phyloP scores from a whole-genome alignment of 768 basidiomycete genomes.

The Neoboletus subvelutipes region DNA sequence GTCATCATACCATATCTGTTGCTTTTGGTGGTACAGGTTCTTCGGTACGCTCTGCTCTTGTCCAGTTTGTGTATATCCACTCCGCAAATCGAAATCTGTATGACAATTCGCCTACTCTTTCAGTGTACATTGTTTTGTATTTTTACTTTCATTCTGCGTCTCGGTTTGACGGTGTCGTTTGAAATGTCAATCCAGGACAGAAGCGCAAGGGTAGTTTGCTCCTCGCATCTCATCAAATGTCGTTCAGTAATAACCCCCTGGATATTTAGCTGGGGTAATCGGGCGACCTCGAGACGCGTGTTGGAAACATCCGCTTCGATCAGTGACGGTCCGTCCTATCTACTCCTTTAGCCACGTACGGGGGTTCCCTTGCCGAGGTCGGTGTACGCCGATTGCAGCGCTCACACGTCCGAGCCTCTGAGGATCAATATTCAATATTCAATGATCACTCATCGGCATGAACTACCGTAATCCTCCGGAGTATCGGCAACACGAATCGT shows the following conservation, averaged over 20 bases:
- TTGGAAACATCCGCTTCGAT: too few species aligned
- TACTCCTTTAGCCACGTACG: too few species aligned
- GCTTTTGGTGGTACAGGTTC: too few species aligned
- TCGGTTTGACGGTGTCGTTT: background rate
- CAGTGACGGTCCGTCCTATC: too few species aligned
- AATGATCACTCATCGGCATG: too few species aligned
- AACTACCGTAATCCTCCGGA: too few species aligned
- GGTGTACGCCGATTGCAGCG: too few species aligned
- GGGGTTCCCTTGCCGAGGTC: too few species aligned
- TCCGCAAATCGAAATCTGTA: background rate
- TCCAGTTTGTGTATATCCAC: background rate
- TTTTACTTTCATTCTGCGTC: too few species aligned
- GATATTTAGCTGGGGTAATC: background rate
- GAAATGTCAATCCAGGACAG: background rate
- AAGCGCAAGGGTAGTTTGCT: background rate
- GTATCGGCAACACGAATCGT: too few species aligned
- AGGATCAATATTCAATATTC: too few species aligned
- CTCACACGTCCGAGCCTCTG: too few species aligned
- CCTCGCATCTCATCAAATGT: background rate
- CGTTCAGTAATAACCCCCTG: background rate
- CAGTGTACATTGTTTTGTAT: background rate
- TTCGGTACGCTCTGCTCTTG: background rate
- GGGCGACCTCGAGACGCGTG: background rate
- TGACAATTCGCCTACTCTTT: background rate
- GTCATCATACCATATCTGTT: background rate